Evolutionary conservation across 2,329 filamentous ascomycete species (phyloP), one percentile per base, ranked within the genome.

Genomic region (Diaporthe humulicola): DNA sequence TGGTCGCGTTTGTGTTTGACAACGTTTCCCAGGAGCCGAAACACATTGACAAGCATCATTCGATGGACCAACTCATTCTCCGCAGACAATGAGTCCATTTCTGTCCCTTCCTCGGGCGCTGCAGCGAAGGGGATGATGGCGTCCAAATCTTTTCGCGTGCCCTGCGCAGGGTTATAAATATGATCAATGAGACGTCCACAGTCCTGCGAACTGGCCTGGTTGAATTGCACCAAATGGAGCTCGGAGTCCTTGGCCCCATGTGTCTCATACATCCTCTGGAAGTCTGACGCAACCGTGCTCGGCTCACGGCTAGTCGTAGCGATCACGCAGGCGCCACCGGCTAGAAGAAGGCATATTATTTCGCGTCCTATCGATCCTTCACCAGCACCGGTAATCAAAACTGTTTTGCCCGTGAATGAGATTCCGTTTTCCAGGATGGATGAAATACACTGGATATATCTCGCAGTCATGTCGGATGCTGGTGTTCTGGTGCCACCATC

Each of bases 41-140:
- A 66, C 25, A 82, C 64, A 69, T 86, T 86, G 30, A 81, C 83
- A 12, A 86, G 78, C 85, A 85, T 85, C 22, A 81, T 77, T 17
- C 84, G 79, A 66, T 85, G 84, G 1, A 83, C 84, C 4, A 86
- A 76, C 69, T 85, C 84, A 0, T 81, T 83, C 66, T 77, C 79
- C 1, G 77, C 77, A 60, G 82, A 83, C 36, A 86, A 76, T 4
- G 75, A 76, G 33, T 85, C 83, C 2, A 86, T 78, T 28, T 82
- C 81, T 0, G 80, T 79, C 4, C 83, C 82, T 4, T 78, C 77
- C 73, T 86, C 84, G 0, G 82, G 75, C 17, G 86, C 79, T 1
- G 86, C 86, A 1, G 85, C 86, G 70, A 87, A 86, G 3, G 85
- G 86, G 6, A 87, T 77, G 15, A 86, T 75, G 72, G 78, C 79